Conservation (phyloP, 2,329 filamentous ascomycete species). For the Septoria petroselini region DNA sequence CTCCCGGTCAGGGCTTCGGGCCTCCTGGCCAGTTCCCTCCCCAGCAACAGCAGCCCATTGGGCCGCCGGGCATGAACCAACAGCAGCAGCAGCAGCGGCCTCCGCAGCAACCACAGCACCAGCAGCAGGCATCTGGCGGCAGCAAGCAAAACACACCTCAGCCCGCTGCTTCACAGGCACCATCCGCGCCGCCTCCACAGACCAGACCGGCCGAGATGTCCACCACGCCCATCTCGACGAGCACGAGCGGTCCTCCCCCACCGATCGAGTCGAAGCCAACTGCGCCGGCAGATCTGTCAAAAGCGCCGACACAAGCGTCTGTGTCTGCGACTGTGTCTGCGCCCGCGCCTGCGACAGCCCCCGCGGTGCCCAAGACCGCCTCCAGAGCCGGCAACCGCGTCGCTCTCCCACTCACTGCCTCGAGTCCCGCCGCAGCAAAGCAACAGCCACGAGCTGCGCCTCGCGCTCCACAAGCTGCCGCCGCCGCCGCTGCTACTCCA, state of each 20-base stretch:
- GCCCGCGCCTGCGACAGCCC: no score
- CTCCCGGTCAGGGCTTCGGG: conserved; percentile 15
- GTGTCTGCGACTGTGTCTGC: no score
- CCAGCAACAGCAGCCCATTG: conserved; percentile 51
- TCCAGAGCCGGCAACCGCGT: conserved; percentile 49
- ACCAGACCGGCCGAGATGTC: conserved; percentile 38
- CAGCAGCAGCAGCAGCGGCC: conserved; percentile 51
- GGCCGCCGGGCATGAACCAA: conserved; percentile 43
- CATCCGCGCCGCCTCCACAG: conserved; percentile 23
- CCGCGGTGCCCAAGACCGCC: conserved; percentile 36
- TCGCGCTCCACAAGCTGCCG: conserved; percentile 11
- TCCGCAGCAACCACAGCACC: conserved; percentile 21
- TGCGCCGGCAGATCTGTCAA: conserved; percentile 46
- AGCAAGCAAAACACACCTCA: conserved; percentile 39
- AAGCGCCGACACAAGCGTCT: conserved; percentile 35
- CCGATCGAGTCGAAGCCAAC: conserved; percentile 68
- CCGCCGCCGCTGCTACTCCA: conserved; percentile 12
- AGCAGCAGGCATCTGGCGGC: conserved; percentile 41
- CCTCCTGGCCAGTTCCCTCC: conserved; percentile 47
- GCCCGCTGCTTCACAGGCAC: conserved; percentile 24
- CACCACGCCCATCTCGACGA: conserved; percentile 45
- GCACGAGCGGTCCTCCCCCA: conserved; percentile 51
- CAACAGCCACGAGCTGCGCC: conserved; percentile 23
- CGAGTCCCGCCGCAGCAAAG: conserved; percentile 32
- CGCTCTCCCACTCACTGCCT: conserved; percentile 46